Evolutionary conservation across 2,329 filamentous ascomycete genomes (phyloP), one percentile per base, ranked within the genome.

Genomic region (Westerdykella aurantiaca): DNA sequence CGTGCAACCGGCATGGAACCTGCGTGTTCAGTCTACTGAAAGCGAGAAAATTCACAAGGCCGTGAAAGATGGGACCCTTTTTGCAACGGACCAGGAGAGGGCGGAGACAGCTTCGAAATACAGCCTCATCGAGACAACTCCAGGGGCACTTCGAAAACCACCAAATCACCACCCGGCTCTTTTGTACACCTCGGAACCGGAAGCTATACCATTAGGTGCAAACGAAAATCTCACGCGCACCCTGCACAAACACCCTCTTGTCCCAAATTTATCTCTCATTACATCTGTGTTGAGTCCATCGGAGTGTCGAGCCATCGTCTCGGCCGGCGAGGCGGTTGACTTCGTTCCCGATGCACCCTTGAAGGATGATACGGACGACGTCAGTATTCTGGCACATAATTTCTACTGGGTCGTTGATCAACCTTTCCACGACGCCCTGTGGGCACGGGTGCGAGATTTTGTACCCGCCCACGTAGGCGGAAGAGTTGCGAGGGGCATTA

Each of bases 331-430:
- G 58, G 72, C 72, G 0, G 75, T 85, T 37, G 76, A 77, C 6
- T 87, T 86, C 50, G 71, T 82, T 0, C 83, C 83, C 0, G 83
- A 87, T 54, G 80, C 81, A 0, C 83, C 83, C 0, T 68, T 86
- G 23, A 77, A 80, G 2, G 78, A 80, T n/a, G 80, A 82, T 44
- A 80, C 79, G 13, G 80, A 84, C 47, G 68, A 69, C 42, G 72
- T 74, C 18, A 84, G 80, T 55, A 75, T 86, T 38, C 64, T 86
- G 1, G 83, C 83, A 0, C 83, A 86, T 68, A 86, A 86, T 62
- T 85, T 86, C 53, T 86, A 86, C 69, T 86, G 83, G 83, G 72
- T 86, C 7, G 72, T 81, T 11, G 83, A 86, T 51, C 69, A 72
- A 17, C 70, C 72, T 0, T 85, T 86, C 60, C 78, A 82, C 54